Evolutionary conservation across 768 basidiomycete genomes (phyloP).

Genomic region (Psilocybe tampanensis): DNA sequence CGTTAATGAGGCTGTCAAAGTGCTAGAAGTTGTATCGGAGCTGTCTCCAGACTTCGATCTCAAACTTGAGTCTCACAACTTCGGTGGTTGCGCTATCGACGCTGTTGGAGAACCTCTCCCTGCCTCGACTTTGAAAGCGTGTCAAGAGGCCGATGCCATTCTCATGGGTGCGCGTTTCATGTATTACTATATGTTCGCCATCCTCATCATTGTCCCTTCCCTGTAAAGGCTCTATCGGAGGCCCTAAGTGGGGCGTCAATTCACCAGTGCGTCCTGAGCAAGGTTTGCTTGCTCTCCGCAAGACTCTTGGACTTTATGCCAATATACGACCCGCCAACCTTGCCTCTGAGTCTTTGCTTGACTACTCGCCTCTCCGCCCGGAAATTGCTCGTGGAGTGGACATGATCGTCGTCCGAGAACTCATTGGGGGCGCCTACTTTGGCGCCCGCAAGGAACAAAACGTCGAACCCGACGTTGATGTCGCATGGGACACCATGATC

Average conservation of each 20-base stretch:
- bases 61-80: conserved; percentile 72
- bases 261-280: conserved; percentile 89
- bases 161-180: conserved; percentile 72
- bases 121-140: conserved; percentile 81
- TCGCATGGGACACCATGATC: conserved; percentile 91
- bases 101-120: conserved; percentile 84
- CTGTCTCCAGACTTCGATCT: conserved; percentile 68
- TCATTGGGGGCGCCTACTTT: conserved; percentile 97
- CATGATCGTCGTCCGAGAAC: conserved; percentile 93
- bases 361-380: conserved; percentile 87
- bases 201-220: background rate
- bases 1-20: conserved; percentile 78
- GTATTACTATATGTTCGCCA: background rate
- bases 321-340: conserved; percentile 98
- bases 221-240: conserved; percentile 89
- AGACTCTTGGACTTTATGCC: conserved; percentile 92
- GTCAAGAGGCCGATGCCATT: conserved; percentile 92
- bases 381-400: conserved; percentile 82
- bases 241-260: conserved; percentile 98
- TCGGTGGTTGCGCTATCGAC: conserved; percentile 95
- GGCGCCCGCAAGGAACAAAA: conserved; percentile 90
- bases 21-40: conserved; percentile 73
- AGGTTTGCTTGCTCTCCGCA: conserved; percentile 86
- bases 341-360: conserved; percentile 86
- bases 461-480: conserved; percentile 59